These are phyloP conservation scores for Rhizopogon sp. DNA, from an alignment of 768 basidiomycete genomes.

Conservation along the genomic window DNA sequence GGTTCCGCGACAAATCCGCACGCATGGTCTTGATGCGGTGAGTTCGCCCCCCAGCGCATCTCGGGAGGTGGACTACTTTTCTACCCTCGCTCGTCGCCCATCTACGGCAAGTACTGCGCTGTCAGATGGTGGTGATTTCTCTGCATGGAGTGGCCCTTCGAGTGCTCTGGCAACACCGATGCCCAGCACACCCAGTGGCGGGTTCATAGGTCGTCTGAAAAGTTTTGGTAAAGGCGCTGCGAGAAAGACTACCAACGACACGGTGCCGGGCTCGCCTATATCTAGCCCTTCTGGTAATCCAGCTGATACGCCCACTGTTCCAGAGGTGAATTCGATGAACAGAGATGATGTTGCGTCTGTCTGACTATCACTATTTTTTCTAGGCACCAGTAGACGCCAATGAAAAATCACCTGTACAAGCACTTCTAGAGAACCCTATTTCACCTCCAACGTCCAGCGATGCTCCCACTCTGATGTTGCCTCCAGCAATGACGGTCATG, in stretches of 20 bases:
- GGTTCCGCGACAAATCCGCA: conserved; percentile 33
- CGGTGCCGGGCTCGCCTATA: conserved; percentile 20
- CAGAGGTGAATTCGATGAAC: conserved; percentile 19
- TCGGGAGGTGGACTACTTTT: conserved; percentile 50
- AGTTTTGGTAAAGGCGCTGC: conserved; percentile 61
- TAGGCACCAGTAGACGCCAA: conserved; percentile 24
- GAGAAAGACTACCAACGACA: conserved; percentile 21
- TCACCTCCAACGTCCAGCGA: conserved; percentile 69
- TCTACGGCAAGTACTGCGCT: conserved; percentile 37
- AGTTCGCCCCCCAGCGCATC: conserved; percentile 18
- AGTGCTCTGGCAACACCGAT: conserved; percentile 32
- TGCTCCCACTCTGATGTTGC: conserved; percentile 60
- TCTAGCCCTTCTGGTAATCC: conserved; percentile 7
- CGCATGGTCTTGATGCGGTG: conserved; percentile 38
- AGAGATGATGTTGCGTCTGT: neutral
- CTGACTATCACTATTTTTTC: conserved; percentile 1
- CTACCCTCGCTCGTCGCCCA: conserved; percentile 38
- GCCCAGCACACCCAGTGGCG: conserved; percentile 43
- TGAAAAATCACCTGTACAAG: conserved; percentile 48
- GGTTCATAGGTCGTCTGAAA: conserved; percentile 78
- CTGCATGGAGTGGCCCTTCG: conserved; percentile 32
- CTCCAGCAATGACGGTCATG: conserved; percentile 56
- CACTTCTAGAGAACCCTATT: conserved; percentile 49
- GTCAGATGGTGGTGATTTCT: conserved; percentile 46
- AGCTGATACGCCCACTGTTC: conserved; percentile 10